These are phyloP conservation scores for Aspergillus fumigatus DNA, from an alignment of 2,329 filamentous ascomycete species.

Conservation along the genomic window DNA sequence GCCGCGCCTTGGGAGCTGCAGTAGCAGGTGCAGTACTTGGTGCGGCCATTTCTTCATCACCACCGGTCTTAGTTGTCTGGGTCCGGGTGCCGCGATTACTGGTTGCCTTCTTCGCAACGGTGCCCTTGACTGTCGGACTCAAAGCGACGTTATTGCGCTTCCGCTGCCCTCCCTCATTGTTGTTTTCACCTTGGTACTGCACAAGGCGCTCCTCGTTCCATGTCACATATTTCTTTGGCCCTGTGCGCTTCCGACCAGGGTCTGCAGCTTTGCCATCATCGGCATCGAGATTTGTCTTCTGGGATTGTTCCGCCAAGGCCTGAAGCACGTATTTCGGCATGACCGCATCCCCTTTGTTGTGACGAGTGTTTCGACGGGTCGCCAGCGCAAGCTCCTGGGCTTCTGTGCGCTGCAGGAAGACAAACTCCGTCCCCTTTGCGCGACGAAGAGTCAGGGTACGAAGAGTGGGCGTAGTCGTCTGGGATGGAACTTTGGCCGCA, in stretches of 20 bases:
- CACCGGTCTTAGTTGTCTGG: slow-evolving; percentile 17
- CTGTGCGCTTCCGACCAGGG: slow-evolving; percentile 3
- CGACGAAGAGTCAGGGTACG: slow-evolving; percentile 41
- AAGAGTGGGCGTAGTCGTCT: slow-evolving; percentile 22
- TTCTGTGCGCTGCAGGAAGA: slow-evolving; percentile 40
- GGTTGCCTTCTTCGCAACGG: slow-evolving; percentile 20
- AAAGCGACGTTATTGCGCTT: slow-evolving; percentile 18
- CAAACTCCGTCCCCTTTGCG: slow-evolving; percentile 42
- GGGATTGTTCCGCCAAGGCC: slow-evolving; percentile 17
- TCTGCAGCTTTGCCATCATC: slow-evolving; percentile 6
- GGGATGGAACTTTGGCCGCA: slow-evolving; percentile 21
- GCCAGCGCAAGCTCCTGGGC: slow-evolving; percentile 38
- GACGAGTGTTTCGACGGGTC: slow-evolving; percentile 41
- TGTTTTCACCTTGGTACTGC: slow-evolving; percentile 28
- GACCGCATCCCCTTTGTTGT: slow-evolving; percentile 37
- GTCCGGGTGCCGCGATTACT: slow-evolving; percentile 22
- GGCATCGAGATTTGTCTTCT: slow-evolving; percentile 3
- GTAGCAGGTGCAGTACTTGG: slow-evolving; percentile 19
- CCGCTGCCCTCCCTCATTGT: slow-evolving; percentile 9
- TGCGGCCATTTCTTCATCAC: slow-evolving; percentile 13
- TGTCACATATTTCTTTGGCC: slow-evolving; percentile 29
- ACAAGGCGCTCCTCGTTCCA: slow-evolving; percentile 38
- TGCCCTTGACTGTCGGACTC: slow-evolving; percentile 12
- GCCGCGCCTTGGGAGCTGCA: slow-evolving; percentile 26
- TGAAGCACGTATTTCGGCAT: slow-evolving; percentile 30